Base-by-base conservation (phyloP, 306 rosid genomes). In the Alnus glutinosa region DNA sequence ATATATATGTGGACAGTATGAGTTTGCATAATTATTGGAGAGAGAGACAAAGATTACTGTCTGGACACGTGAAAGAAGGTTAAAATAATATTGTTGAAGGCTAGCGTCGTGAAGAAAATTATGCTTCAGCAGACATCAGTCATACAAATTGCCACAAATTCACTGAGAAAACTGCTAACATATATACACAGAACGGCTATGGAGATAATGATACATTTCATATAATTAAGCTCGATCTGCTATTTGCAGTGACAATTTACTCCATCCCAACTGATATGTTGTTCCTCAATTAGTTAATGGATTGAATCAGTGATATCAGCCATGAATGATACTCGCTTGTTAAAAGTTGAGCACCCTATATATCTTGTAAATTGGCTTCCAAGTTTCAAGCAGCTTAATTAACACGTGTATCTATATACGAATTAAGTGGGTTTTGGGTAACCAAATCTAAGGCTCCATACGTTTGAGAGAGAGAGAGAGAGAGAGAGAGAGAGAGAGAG, bases 401-500 rank as follows among this genome's bases (percentile, higher is more conserved):
- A 23, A 23, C 28, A 23, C 28, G 28, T 23, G 28, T 23, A 23
- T 23, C 28, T 23, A 23, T 23, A 23, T 23, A 23, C 28, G 28
- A 23, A 23, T 23, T 23, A 23, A 23, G 42, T 39, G 42, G 42
- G 42, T 39, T 39, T 36, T 23, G 64, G 32, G 12, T 58, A 58
- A 58, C 1, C 14, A 23, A 58, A 58, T 58, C 36, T 3, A 5
- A 58, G 9, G 36, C 9, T 58, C 13, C 9, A 19, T 58, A 48
- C 0, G 2, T 0, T 6, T 1, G 16, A 11, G 34, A 48, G 64
- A 42, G 30, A 68, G 36, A 72, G 46, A 67, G 78, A 42, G 63
- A 52, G 36, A 39, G 61, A 58, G 42, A 72, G 63, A 78, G n/a
- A n/a, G 46, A 67, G 78, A 42, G 63, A 52, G 36, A 39, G 61